Percentiles rank a stretch among this genome's conserved stretches.
Evolutionary conservation across 2,329 filamentous ascomycete genomes (phyloP).

Genomic region (Fusarium sp.): DNA sequence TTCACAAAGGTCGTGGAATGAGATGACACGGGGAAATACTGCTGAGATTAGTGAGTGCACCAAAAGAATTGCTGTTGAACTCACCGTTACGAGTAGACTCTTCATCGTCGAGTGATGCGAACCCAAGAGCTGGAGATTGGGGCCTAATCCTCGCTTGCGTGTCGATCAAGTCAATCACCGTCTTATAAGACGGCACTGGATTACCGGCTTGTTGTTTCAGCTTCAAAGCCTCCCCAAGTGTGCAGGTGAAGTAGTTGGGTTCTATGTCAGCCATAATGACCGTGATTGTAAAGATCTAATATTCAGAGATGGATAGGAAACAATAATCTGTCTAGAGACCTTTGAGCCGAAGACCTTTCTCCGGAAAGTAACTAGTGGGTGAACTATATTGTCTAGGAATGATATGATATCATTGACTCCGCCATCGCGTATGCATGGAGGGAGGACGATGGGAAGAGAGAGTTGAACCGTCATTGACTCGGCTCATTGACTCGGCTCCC

Average conservation of each 20-base stretch:
- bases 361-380: background rate
- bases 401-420: constrained; percentile 25
- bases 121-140: constrained; percentile 61
- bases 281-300: rapidly evolving
- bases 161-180: constrained; percentile 63
- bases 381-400: background rate
- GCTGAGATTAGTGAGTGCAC: background rate
- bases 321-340: background rate
- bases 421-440: background rate
- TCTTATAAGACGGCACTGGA: constrained; percentile 50
- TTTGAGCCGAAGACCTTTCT: background rate
- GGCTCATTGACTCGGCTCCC: constrained; percentile 14
- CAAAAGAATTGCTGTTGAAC: too few species aligned
- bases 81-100: background rate
- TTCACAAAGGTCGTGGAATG: constrained; percentile 45
- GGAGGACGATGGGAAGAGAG: constrained; percentile 10
- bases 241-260: constrained; percentile 70
- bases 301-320: background rate
- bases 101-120: constrained; percentile 49
- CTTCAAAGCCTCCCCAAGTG: constrained; percentile 65
- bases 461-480: constrained; percentile 30
- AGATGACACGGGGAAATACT: constrained; percentile 32
- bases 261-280: constrained; percentile 11
- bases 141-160: constrained; percentile 55
- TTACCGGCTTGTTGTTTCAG: constrained; percentile 44